A percentile compares a stretch with the other conserved stretches of the same genome.
Conservation (phyloP, 1,139 yeast genomes). For the Saccharomyces hybrid region DNA sequence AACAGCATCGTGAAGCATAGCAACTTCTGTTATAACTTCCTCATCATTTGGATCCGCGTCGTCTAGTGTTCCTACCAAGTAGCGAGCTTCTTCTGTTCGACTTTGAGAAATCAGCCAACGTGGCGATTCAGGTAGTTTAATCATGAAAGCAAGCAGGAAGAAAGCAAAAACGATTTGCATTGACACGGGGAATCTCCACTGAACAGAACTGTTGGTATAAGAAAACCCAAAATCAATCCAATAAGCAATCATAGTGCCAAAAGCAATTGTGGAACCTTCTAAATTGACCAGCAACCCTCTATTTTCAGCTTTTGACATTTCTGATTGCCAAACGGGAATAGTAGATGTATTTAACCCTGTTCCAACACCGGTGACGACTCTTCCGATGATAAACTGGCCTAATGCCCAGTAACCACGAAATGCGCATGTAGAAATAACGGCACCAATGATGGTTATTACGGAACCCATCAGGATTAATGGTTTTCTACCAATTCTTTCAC, state of each 20-base stretch:
- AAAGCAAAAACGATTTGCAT: conserved; percentile 40
- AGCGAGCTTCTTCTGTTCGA: conserved; percentile 43
- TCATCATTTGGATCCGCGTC: conserved; percentile 37
- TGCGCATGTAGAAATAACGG: conserved; percentile 56
- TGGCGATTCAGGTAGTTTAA: conserved; percentile 60
- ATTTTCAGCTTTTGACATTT: conserved; percentile 61
- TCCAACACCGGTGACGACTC: conserved; percentile 74
- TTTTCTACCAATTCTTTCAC: conserved; percentile 63
- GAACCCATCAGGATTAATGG: conserved; percentile 55
- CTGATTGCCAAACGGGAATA: conserved; percentile 77
- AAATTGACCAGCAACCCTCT: conserved; percentile 66
- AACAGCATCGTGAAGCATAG: conserved; percentile 33
- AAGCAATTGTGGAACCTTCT: conserved; percentile 65
- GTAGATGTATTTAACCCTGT: conserved; percentile 75
- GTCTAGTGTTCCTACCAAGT: conserved; percentile 26
- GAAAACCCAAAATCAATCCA: conserved; percentile 74
- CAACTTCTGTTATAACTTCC: conserved; percentile 39
- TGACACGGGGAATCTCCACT: conserved; percentile 44
- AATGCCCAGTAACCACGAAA: conserved; percentile 41
- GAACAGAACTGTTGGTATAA: conserved; percentile 45
- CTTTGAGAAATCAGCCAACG: conserved; percentile 60
- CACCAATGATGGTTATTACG: conserved; percentile 53
- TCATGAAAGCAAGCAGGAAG: conserved; percentile 30
- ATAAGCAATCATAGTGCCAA: conserved; percentile 66
- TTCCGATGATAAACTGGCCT: conserved; percentile 66